Evolutionary conservation across 805 yeast species (phyloP), one percentile per base, ranked within the genome.

Genomic region (Wickerhamomyces hampshirensis): DNA sequence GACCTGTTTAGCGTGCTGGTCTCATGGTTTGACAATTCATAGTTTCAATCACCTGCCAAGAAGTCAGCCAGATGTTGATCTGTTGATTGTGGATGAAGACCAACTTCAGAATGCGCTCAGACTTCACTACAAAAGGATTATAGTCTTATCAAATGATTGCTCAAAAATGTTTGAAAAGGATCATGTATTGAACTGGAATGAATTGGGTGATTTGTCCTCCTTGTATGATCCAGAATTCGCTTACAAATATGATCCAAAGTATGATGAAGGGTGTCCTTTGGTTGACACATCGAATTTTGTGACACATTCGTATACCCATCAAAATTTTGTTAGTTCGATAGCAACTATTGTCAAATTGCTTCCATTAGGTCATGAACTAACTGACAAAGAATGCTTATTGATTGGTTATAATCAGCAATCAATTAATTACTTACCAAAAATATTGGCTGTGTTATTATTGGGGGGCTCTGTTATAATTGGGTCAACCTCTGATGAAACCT

Each of bases 271-370:
- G 19, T 38, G 38, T 1, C 54, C 66, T 4, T 58, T 62, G 28
- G 66, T 67, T 18, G 50, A 56, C 23, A 67, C 68, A 9, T 30
- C 58, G 11, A 42, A 59, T 17, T 46, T 51, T 12, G 46, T 47
- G 9, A 48, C 60, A 2, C 56, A 60, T 2, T 46, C 59, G 10
- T 76, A 69, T 47, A 68, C 75, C 5, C 80, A 76, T 38, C 60
- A 69, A 39, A 73, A 74, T 43, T 53, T 77, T 28, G 70, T 75
- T 5, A 69, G 80, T 43, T 65, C 77, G 6, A 58, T 71, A 23
- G 75, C 84, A 3, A 65, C 82, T 1, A 60, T 71, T 17, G 59
- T 67, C 5, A 62, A 55, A 26, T 45, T 51, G 0, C 52, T 62
- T 11, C 65, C 69, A 12, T 31, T 60, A 7, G 63, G 55, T 9